These are phyloP conservation scores for Paraleonurus japonicus DNA, from an alignment of 257 asterid species.

Conservation along the genomic window DNA sequence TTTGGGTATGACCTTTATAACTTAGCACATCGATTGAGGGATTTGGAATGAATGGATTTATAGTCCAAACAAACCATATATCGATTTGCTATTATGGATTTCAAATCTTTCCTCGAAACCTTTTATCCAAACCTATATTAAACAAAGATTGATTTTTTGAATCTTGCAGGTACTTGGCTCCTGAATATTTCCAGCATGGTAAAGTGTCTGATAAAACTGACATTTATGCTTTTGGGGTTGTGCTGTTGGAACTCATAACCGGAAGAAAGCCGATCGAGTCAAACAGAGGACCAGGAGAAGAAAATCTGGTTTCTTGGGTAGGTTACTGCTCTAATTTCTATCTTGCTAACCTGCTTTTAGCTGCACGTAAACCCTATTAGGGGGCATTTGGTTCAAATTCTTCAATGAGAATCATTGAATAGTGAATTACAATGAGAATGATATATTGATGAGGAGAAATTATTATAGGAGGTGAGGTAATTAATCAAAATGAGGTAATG, in stretches of 20 bases:
- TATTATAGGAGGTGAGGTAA: too few relatives aligned
- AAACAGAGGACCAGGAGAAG: constrained; percentile 83
- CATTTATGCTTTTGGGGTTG: constrained; percentile 83
- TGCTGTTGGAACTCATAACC: constrained; percentile 80
- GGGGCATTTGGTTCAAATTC: neutral
- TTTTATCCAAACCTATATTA: neutral
- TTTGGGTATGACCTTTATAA: constrained; percentile 64
- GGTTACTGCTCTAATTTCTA: constrained; percentile 23
- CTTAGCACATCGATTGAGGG: too few relatives aligned
- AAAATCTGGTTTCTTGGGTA: constrained; percentile 85
- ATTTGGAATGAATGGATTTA: neutral
- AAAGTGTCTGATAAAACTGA: constrained; percentile 93
- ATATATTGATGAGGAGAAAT: too few relatives aligned
- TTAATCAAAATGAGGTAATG: neutral
- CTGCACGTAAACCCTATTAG: neutral
- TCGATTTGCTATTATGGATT: too few relatives aligned
- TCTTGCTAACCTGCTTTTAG: neutral
- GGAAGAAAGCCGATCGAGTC: constrained; percentile 88
- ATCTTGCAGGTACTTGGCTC: constrained; percentile 74
- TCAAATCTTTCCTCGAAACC: neutral
- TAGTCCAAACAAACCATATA: neutral
- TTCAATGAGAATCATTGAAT: neutral
- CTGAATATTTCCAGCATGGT: constrained; percentile 94
- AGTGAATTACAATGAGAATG: neutral
- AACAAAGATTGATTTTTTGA: constrained; percentile 14